These are phyloP conservation scores for Delonix regia DNA, from an alignment of 306 rosid genomes.

Conservation along the genomic window DNA sequence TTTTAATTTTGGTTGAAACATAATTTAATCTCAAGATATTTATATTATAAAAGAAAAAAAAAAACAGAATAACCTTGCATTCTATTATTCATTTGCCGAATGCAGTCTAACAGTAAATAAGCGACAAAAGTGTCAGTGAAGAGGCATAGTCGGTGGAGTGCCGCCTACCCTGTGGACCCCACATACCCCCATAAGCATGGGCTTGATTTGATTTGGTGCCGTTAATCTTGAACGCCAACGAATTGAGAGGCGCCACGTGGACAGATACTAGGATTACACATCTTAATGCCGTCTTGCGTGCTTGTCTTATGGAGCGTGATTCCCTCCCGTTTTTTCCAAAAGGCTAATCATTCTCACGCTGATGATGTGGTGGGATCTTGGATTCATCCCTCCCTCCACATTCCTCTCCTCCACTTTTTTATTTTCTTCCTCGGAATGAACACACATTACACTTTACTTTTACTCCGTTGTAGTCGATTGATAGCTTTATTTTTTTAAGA, in stretches of 20 bases:
- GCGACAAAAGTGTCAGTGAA: slow-evolving; percentile 34
- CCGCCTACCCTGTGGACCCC: slow-evolving; percentile 33
- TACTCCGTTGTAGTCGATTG: too few species aligned
- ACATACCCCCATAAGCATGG: background rate
- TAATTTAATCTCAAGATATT: too few species aligned
- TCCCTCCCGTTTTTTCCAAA: background rate
- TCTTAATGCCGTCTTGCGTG: slow-evolving; percentile 18
- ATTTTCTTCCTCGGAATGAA: background rate
- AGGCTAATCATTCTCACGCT: slow-evolving; percentile 28
- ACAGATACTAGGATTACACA: slow-evolving; percentile 30
- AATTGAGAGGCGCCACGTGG: slow-evolving; percentile 14
- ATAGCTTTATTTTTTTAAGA: too few species aligned
- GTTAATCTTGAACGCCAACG: slow-evolving; percentile 10
- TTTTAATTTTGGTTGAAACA: too few species aligned
- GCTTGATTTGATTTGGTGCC: slow-evolving; percentile 20
- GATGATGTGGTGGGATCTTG: slow-evolving; percentile 37
- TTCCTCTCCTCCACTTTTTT: slow-evolving; percentile 37
- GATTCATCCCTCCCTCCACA: slow-evolving; percentile 8
- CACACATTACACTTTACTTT: too few species aligned
- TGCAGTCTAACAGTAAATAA: too few species aligned
- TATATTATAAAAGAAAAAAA: too few species aligned
- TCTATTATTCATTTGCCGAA: too few species aligned
- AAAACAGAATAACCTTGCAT: too few species aligned
- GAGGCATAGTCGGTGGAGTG: slow-evolving; percentile 59
- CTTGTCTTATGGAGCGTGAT: slow-evolving; percentile 27